Percentiles rank a stretch among this genome's conserved stretches.
Conservation (phyloP, 345 rosid genomes). For the Eucalyptus erythrocorys region DNA sequence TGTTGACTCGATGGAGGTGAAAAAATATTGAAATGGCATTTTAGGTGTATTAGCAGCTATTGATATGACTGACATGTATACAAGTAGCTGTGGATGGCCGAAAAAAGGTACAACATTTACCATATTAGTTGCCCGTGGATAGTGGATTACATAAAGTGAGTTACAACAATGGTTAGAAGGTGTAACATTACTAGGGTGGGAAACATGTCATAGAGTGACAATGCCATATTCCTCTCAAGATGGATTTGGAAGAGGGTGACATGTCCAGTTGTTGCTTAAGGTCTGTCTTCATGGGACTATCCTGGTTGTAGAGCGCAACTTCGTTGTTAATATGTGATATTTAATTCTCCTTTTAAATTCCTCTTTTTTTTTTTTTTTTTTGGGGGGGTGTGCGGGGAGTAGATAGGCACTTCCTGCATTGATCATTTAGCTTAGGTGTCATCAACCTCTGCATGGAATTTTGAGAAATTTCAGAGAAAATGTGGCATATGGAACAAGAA, state of each 20-base stretch:
- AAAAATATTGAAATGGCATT: neutral
- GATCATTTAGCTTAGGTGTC: neutral
- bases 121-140: neutral
- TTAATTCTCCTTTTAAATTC: neutral
- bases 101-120: neutral
- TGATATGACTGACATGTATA: neutral
- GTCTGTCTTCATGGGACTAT: neutral
- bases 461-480: neutral
- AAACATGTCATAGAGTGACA: neutral
- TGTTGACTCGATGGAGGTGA: neutral
- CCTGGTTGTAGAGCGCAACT: neutral
- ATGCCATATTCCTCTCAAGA: neutral
- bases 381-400: accelerated
- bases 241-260: neutral
- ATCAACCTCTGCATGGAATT: neutral
- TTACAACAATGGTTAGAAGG: neutral
- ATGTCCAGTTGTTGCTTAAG: neutral
- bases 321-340: neutral
- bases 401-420: neutral
- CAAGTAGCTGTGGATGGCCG: neutral
- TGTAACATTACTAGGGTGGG: neutral
- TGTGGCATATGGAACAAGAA: neutral
- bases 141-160: neutral
- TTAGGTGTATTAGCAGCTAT: neutral
- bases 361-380: no score